Evolutionary conservation across 1,284 basidiomycete species (phyloP).

Genomic region (Rhodotorula sp.): DNA sequence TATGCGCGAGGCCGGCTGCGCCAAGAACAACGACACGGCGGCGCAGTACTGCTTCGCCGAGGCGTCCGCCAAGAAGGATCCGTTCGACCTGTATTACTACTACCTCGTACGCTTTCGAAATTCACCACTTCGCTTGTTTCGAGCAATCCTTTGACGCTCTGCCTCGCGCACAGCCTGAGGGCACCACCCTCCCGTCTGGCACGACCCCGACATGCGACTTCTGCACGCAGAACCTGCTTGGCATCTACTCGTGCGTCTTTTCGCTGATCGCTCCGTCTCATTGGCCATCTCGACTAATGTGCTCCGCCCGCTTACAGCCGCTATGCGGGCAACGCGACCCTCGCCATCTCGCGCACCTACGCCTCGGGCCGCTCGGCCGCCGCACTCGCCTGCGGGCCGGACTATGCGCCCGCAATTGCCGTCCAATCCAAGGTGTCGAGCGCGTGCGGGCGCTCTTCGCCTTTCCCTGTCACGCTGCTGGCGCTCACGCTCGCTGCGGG

Average conservation of each 20-base stretch:
- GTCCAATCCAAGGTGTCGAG: background rate
- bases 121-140: too few relatives aligned
- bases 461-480: too few relatives aligned
- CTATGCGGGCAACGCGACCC: conserved; percentile 42
- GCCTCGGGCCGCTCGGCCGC: conserved; percentile 29
- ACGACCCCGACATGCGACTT: conserved; percentile 33
- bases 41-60: conserved; percentile 44
- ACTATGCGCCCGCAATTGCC: conserved; percentile 42
- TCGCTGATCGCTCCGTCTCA: background rate
- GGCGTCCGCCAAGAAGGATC: conserved; percentile 30
- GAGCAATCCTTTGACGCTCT: too few relatives aligned
- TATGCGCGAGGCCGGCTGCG: conserved; percentile 39
- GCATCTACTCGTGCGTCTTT: conserved; percentile 37
- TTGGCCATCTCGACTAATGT: background rate
- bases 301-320: conserved; percentile 13
- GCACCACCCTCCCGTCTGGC: conserved; percentile 38
- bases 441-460: background rate
- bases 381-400: conserved; percentile 39
- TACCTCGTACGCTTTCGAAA: conserved; percentile 19
- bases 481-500: background rate
- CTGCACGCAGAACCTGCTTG: conserved; percentile 37
- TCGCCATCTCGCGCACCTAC: conserved; percentile 44
- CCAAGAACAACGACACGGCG: conserved; percentile 30
- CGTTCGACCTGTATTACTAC: conserved; percentile 42
- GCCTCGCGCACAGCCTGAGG: conserved; percentile 8